Percentiles rank a stretch among this genome's conserved stretches.
phyloP scores from a whole-genome alignment of 192 early-diverging fungal species.

The Chytriomyces sp. region DNA sequence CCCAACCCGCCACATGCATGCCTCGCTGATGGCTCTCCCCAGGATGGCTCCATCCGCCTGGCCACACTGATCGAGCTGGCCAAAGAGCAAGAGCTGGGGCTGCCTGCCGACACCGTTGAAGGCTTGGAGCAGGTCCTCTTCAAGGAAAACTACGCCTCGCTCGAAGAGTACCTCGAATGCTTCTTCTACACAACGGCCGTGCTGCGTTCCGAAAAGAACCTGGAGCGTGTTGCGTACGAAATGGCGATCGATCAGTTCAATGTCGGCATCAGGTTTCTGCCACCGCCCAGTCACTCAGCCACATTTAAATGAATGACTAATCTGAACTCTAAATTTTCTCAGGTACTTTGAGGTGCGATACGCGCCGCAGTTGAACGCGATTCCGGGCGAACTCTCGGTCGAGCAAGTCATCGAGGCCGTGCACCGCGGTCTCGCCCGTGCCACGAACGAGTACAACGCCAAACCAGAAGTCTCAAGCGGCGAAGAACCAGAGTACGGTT shows the following conservation, averaged over 20 bases:
- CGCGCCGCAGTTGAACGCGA: constrained; percentile 25
- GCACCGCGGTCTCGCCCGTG: constrained; percentile 12
- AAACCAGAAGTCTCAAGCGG: background rate
- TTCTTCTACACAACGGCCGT: constrained; percentile 19
- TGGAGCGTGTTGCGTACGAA: constrained; percentile 28
- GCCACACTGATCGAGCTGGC: constrained; percentile 20
- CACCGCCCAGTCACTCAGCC: background rate
- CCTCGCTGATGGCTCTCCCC: background rate
- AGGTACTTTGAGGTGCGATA: constrained; percentile 32
- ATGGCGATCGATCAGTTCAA: constrained; percentile 28
- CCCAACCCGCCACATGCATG: background rate
- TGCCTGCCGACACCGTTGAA: constrained; percentile 8
- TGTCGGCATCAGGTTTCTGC: constrained; percentile 6
- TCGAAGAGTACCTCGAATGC: constrained; percentile 32
- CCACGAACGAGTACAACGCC: constrained; percentile 13
- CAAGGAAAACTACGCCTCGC: constrained; percentile 2
- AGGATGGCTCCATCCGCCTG: constrained; percentile 29
- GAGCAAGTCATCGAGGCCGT: constrained; percentile 17
- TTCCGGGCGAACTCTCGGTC: constrained; percentile 21
- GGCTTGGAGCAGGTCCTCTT: constrained; percentile 12
- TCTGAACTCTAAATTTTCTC: background rate
- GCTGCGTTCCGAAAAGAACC: background rate
- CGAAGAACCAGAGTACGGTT: constrained; percentile 18
- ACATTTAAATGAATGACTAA: background rate
- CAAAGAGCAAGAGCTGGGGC: background rate